Evolutionary conservation across 768 basidiomycete genomes (phyloP).

Genomic region (Russula griseocarnosa): DNA sequence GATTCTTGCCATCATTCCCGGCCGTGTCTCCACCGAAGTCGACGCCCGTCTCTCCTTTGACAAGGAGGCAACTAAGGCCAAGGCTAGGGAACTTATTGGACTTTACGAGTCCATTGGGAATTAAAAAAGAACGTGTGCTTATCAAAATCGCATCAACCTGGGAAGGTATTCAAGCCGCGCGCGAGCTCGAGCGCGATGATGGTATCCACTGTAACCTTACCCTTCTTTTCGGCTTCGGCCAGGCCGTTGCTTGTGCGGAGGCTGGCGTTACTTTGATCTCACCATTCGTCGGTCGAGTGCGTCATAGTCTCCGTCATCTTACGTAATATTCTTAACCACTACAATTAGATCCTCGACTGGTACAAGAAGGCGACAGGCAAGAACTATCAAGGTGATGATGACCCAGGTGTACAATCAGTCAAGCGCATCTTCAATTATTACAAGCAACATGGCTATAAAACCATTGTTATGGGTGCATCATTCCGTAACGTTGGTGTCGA

Average conservation of each 20-base stretch:
- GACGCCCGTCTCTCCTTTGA: conserved; percentile 97
- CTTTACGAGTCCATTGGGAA: conserved; percentile 94
- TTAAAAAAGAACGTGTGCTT: conserved; percentile 89
- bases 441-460: conserved; percentile 97
- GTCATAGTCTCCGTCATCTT: conserved; percentile 33
- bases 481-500: conserved; percentile 84
- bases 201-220: conserved; percentile 99
- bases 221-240: conserved; percentile 95
- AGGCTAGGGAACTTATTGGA: conserved; percentile 86
- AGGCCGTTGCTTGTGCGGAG: conserved; percentile 98
- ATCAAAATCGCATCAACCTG: conserved; percentile 99
- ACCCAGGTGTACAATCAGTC: conserved; percentile 95
- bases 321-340: conserved; percentile 24
- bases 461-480: conserved; percentile 99
- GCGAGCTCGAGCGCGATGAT: conserved; percentile 88
- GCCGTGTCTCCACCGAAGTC: conserved; percentile 98
- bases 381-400: conserved; percentile 83
- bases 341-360: conserved; percentile 90
- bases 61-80: conserved; percentile 86
- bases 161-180: conserved; percentile 99
- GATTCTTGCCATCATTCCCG: conserved; percentile 93
- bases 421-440: conserved; percentile 99
- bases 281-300: conserved; percentile 95
- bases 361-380: conserved; percentile 88
- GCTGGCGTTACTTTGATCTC: conserved; percentile 98